Evolutionary conservation across 2,329 filamentous ascomycete species (phyloP).

Genomic region (Nemania bipapillata): DNA sequence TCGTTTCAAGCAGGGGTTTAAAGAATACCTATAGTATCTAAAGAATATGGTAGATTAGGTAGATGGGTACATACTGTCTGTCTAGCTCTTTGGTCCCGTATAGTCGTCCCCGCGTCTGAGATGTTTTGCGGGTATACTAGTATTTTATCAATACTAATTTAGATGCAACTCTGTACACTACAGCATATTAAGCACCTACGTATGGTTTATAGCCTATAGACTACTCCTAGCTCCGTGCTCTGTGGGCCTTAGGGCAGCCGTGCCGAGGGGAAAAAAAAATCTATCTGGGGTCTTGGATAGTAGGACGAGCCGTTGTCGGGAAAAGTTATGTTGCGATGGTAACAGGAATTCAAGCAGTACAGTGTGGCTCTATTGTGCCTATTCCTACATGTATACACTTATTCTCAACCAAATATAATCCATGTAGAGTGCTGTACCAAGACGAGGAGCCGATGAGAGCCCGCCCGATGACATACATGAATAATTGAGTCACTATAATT

Average conservation of each 20-base stretch:
- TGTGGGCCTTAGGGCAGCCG: constrained; percentile 4
- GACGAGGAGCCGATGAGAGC: constrained; percentile 15
- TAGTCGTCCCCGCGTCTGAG: background rate
- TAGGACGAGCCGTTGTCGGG: constrained; percentile 3
- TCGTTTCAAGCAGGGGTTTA: background rate
- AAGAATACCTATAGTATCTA: background rate
- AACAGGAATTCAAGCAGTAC: constrained; percentile 8
- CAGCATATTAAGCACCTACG: background rate
- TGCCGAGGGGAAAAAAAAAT: constrained; percentile 10
- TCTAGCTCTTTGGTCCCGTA: background rate
- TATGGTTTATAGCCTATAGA: background rate
- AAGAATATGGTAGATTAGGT: background rate
- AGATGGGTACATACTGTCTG: background rate
- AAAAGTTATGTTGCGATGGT: constrained; percentile 22
- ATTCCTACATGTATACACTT: constrained; percentile 11
- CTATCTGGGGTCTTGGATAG: background rate
- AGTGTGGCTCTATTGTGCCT: constrained; percentile 14
- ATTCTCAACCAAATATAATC: background rate
- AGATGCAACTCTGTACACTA: constrained; percentile 5
- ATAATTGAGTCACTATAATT: background rate
- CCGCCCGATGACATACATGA: background rate
- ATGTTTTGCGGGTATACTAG: constrained; percentile 1
- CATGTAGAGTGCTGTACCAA: background rate
- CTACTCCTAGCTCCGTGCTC: constrained; percentile 2
- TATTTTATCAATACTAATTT: constrained; percentile 20